Percentiles rank a stretch among this genome's conserved stretches.
Evolutionary conservation across 208 protist species (phyloP).

Genomic region (Trypanosomatidae sp.): DNA sequence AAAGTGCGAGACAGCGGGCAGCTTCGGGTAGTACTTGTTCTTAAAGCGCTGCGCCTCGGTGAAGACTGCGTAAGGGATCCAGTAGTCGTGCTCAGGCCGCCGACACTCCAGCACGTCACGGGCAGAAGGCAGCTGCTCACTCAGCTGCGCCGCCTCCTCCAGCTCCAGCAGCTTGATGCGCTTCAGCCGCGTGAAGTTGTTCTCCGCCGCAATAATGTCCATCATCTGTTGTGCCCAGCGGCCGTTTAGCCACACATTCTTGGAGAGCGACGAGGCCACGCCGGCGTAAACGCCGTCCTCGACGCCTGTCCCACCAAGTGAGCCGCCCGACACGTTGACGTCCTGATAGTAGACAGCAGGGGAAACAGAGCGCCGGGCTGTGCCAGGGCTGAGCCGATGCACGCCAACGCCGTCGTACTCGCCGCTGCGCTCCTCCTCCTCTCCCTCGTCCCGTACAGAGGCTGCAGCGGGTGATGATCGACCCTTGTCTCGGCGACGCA

Average conservation of each 20-base stretch:
- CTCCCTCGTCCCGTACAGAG: no score
- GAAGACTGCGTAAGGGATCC: slow-evolving; percentile 82
- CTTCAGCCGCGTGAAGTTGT: slow-evolving; percentile 61
- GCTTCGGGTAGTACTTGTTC: slow-evolving; percentile 68
- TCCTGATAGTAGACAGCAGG: slow-evolving; percentile 24
- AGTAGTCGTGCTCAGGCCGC: slow-evolving; percentile 78
- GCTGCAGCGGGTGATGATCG: no score
- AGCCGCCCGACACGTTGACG: slow-evolving; percentile 14
- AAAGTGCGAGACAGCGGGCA: slow-evolving; percentile 72
- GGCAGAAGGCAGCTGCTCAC: slow-evolving; percentile 44
- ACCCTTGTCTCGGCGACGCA: no score
- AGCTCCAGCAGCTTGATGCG: slow-evolving; percentile 67
- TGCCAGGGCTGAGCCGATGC: no score
- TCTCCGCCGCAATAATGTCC: slow-evolving; percentile 75
- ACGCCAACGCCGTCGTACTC: no score
- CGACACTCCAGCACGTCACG: slow-evolving; percentile 77
- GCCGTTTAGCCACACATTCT: slow-evolving; percentile 86
- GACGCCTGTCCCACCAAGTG: slow-evolving; percentile 49
- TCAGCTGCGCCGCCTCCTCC: slow-evolving; percentile 54
- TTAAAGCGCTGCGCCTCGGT: slow-evolving; percentile 83
- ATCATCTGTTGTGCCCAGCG: slow-evolving; percentile 69
- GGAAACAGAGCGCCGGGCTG: no score
- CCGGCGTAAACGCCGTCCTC: slow-evolving; percentile 84
- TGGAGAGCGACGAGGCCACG: slow-evolving; percentile 43
- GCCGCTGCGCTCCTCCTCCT: no score